Evolutionary conservation across 805 yeast species (phyloP).

Genomic region (Ogataea angusta): DNA sequence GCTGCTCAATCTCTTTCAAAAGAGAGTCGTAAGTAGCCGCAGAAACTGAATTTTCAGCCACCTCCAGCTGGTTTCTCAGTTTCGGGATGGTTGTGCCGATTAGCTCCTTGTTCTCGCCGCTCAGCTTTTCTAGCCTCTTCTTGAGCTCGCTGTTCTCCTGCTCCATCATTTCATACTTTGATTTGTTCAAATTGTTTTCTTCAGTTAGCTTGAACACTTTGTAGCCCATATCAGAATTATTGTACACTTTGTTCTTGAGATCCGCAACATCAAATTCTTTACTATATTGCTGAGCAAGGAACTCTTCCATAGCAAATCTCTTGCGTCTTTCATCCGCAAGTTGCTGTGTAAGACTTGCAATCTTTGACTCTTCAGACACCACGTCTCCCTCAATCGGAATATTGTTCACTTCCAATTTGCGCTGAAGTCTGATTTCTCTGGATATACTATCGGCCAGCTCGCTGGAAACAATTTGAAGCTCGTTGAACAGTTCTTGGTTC

Average conservation of each 20-base stretch:
- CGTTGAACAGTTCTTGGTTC: constrained; percentile 55
- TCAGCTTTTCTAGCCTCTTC: constrained; percentile 38
- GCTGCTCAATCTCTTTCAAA: constrained; percentile 26
- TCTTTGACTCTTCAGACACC: constrained; percentile 39
- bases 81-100: constrained; percentile 44
- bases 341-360: constrained; percentile 53
- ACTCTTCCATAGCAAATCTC: constrained; percentile 70
- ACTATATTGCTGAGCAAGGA: constrained; percentile 44
- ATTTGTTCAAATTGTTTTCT: constrained; percentile 41
- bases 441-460: constrained; percentile 72
- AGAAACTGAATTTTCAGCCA: constrained; percentile 26
- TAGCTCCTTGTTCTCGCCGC: constrained; percentile 40
- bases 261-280: constrained; percentile 46
- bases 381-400: constrained; percentile 27
- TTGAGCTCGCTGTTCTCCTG: constrained; percentile 36
- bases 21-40: constrained; percentile 7
- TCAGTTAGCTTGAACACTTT: constrained; percentile 49
- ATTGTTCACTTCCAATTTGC: constrained; percentile 28
- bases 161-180: constrained; percentile 41
- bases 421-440: constrained; percentile 63
- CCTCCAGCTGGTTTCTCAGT: constrained; percentile 40
- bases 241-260: constrained; percentile 52
- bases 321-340: constrained; percentile 62
- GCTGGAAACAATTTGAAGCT: constrained; percentile 63
- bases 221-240: constrained; percentile 50